Percentiles rank a stretch among this genome's conserved stretches.
phyloP scores from a whole-genome alignment of 176 grass and related monocot species.

The Bolboschoenus planiculmis region DNA sequence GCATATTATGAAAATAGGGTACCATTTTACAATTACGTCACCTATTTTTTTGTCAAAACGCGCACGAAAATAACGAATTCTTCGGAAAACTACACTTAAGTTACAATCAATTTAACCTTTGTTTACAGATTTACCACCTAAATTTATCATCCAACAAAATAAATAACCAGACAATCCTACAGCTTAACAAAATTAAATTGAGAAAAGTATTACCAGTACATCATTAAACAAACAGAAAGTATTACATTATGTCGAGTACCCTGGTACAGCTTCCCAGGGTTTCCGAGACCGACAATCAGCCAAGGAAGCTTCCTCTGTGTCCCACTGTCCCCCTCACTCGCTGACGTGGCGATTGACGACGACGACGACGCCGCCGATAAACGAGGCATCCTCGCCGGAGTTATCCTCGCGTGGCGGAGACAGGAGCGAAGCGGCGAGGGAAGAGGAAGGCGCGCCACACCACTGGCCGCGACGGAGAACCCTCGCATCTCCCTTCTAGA shows the following conservation, averaged over 20 bases:
- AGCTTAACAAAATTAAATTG: not conserved
- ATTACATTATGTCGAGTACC: conserved; percentile 89
- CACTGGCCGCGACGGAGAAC: conserved; percentile 5
- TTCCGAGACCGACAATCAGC: conserved; percentile 85
- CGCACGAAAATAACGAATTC: conserved; percentile 1
- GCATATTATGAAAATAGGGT: not conserved
- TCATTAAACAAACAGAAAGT: not conserved
- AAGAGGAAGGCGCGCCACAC: not conserved
- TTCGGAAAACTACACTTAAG: not conserved
- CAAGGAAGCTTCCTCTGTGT: conserved; percentile 49
- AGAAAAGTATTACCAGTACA: not conserved
- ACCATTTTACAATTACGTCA: not conserved
- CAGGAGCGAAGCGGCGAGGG: not conserved
- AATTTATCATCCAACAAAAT: not conserved
- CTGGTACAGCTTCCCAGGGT: conserved; percentile 81
- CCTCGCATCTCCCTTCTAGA: not conserved
- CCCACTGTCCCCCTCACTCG: conserved; percentile 23
- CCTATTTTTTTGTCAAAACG: not conserved
- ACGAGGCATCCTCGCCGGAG: conserved; percentile 23
- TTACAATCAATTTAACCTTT: not conserved
- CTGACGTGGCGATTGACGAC: conserved; percentile 21
- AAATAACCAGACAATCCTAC: not conserved
- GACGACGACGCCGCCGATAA: not conserved
- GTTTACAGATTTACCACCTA: not conserved
- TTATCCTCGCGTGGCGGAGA: not conserved